These are phyloP conservation scores for Saccharum spontaneum DNA, from an alignment of 176 grass and related monocot genomes.

Conservation along the genomic window DNA sequence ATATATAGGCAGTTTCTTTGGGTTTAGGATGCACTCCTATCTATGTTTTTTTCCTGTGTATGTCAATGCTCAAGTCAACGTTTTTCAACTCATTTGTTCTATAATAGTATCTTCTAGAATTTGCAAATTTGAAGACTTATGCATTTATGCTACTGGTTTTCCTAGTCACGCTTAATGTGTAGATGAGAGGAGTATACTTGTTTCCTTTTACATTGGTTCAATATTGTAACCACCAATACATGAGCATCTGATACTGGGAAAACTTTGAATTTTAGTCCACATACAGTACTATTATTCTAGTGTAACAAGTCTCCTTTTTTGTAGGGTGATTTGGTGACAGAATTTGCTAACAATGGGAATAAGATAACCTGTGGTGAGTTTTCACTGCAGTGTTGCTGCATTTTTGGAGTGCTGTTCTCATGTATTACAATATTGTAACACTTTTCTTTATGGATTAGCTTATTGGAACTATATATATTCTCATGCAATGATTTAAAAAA, in stretches of 20 bases:
- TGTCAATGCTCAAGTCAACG: neutral
- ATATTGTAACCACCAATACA: conserved; percentile 12
- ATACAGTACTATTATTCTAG: neutral
- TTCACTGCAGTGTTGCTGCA: conserved; percentile 1
- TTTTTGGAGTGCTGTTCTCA: neutral
- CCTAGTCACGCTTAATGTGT: neutral
- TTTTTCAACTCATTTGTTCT: conserved; percentile 1
- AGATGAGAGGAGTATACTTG: neutral
- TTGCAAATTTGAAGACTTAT: neutral
- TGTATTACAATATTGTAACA: conserved; percentile 24
- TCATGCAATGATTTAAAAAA: neutral
- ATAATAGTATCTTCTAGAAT: conserved; percentile 20
- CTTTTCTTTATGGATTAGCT: neutral
- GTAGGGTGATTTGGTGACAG: conserved; percentile 83
- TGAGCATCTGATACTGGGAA: neutral
- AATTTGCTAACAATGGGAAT: conserved; percentile 65
- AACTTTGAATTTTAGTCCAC: conserved; percentile 17
- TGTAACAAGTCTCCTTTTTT: conserved; percentile 23
- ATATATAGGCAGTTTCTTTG: neutral
- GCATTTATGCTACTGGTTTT: neutral
- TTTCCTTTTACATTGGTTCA: conserved; percentile 1
- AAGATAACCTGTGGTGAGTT: conserved; percentile 91
- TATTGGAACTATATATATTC: neutral
- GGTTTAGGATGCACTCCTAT: neutral
- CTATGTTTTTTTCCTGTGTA: neutral